phyloP scores from a whole-genome alignment of 257 asterid genomes.

The Gardenia jasminoides region DNA sequence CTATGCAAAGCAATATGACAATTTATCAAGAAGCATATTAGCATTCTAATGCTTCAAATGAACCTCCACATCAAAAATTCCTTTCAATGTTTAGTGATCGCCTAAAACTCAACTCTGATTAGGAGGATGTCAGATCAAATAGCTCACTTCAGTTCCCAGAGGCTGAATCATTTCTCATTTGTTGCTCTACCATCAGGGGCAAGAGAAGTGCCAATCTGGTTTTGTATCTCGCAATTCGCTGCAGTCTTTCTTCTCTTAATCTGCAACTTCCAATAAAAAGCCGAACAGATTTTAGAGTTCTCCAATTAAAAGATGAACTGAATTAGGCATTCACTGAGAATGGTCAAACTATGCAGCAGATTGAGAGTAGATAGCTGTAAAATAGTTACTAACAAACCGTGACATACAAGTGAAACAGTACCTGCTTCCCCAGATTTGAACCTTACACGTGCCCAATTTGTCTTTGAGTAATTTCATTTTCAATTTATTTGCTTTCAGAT shows the following conservation, averaged over 20 bases:
- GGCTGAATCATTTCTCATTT: constrained; percentile 50
- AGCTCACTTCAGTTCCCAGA: constrained; percentile 43
- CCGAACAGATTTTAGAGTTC: neutral
- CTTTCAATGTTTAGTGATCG: neutral
- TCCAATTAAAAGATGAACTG: constrained; percentile 3
- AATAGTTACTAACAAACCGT: neutral
- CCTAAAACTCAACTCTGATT: neutral
- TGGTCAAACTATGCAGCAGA: neutral
- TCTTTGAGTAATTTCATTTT: neutral
- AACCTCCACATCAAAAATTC: neutral
- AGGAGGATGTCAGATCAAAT: neutral
- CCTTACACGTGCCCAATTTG: neutral
- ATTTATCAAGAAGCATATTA: neutral
- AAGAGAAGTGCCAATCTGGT: constrained; percentile 78
- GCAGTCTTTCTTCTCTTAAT: constrained; percentile 73
- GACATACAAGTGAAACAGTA: neutral
- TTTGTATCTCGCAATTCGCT: constrained; percentile 74
- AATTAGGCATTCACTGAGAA: neutral
- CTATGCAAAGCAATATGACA: neutral
- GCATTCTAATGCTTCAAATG: neutral
- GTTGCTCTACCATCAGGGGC: constrained; percentile 81
- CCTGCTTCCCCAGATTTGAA: neutral
- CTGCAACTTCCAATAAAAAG: constrained; percentile 41
- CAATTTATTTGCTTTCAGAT: neutral
- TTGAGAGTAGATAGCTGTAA: neutral